A percentile compares a stretch with the other conserved stretches of the same genome.
Evolutionary conservation across 257 asterid genomes (phyloP).

Genomic region (Fraxinus excelsior): DNA sequence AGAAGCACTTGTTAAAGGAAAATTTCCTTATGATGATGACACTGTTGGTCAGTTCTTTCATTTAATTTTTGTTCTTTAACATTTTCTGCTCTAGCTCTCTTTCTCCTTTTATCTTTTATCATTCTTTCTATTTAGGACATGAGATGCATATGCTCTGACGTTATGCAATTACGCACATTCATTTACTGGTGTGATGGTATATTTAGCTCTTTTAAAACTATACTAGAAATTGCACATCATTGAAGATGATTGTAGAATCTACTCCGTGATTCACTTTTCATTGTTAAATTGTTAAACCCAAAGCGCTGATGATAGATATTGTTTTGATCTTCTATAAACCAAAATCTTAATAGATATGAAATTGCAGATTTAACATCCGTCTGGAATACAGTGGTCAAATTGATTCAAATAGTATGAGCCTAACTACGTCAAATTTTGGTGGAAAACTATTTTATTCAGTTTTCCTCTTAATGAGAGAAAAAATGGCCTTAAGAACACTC

Average conservation of each 20-base stretch:
- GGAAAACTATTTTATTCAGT: neutral
- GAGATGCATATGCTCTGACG: neutral
- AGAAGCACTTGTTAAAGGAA: conserved; percentile 86
- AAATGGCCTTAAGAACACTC: neutral
- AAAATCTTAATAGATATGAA: no score
- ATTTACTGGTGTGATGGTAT: neutral
- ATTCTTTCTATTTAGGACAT: neutral
- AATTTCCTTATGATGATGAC: conserved; percentile 59
- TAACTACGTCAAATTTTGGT: neutral
- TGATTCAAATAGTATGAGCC: no score
- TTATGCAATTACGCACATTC: neutral
- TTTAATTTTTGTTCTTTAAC: neutral
- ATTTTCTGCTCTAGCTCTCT: conserved; percentile 5
- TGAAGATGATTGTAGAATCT: neutral
- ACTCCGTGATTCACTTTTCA: conserved; percentile 1
- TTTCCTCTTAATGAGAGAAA: neutral
- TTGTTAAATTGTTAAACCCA: neutral
- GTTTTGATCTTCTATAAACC: no score
- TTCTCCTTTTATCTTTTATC: no score
- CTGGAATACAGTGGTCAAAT: no score
- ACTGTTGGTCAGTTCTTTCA: conserved; percentile 67
- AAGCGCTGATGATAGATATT: no score
- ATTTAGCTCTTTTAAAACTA: neutral
- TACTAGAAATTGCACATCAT: conserved; percentile 10
- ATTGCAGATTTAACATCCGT: no score